phyloP scores from a whole-genome alignment of 352 stramenopile species.

The Phytopythium aichiense region DNA sequence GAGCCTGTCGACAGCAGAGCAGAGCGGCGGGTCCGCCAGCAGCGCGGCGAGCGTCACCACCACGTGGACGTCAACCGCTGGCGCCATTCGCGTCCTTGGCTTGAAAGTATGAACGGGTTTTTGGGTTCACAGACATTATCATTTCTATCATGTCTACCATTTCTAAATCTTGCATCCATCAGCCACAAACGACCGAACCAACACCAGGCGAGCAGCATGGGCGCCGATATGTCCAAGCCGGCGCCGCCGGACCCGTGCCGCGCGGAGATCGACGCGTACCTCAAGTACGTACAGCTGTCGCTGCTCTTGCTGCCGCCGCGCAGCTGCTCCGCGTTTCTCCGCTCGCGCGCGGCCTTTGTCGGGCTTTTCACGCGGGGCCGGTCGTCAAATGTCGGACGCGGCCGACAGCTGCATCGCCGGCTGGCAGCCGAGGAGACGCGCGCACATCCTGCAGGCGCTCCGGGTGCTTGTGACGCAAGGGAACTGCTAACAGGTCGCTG shows the following conservation, averaged over 20 bases:
- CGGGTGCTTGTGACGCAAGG: neutral
- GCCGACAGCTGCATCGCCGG: neutral
- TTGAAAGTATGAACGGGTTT: too few species aligned
- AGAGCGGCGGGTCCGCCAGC: conserved; percentile 13
- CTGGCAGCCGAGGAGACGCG: neutral
- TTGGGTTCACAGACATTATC: too few species aligned
- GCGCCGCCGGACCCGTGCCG: conserved; percentile 42
- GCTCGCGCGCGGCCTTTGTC: neutral
- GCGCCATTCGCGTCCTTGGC: neutral
- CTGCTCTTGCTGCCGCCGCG: neutral
- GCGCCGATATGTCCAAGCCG: conserved; percentile 55
- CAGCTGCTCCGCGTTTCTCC: conserved; percentile 1
- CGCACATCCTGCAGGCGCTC: neutral
- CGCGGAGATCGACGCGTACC: conserved; percentile 59
- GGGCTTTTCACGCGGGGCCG: neutral
- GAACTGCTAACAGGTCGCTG: neutral
- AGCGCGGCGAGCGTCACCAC: conserved; percentile 22
- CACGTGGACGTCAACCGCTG: conserved; percentile 12
- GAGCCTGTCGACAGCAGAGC: conserved; percentile 33
- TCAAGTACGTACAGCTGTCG: conserved; percentile 47
- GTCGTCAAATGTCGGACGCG: neutral
- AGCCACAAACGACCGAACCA: neutral
- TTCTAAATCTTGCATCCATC: too few species aligned
- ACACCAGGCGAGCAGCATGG: conserved; percentile 28
- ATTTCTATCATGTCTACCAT: too few species aligned